Evolutionary conservation across 371 early-diverging fungal genomes (phyloP), one percentile per base, ranked within the genome.

Genomic region (Blastocladiella emersonii): DNA sequence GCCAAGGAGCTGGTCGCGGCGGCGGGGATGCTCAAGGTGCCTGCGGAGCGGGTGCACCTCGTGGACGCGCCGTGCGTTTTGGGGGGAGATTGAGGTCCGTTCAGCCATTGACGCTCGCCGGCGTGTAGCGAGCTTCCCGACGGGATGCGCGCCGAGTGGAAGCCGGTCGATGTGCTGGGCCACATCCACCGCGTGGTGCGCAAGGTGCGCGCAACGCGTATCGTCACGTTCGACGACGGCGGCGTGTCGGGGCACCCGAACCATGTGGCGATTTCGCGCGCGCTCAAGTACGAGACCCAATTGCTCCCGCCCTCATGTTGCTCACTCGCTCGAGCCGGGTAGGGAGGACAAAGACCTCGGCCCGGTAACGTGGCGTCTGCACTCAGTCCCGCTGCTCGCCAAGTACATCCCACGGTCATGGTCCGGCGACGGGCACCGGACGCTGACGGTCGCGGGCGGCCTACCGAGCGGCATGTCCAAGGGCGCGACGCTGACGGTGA

Each of bases 211-310:
- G 83, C 86, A 56, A 83, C 30, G 3, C 85, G 87, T 83, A 76
- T 98, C 34, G 78, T 95, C 51, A 98, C 96, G 0, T 99, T 98
- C 82, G 99, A 99, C 74, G 69, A 76, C 12, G 67, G 81, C 39
- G 99, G 99, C 12, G 85, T 98, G 48, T 91, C 93, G 45, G 89
- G 90, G 0, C 99, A 99, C 72, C 74, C 82, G 56, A 98, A 98
- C 76, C 99, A 99, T 72, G 84, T 85, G 60, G 85, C 93, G 3
- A 61, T 62, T 35, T n/a, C 56, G 37, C n/a, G 25, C 7, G 62
- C 62, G n/a, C 36, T 57, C 32, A n/a, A 27, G 61, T 61, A 61
- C 41, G 39, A 61, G 10, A 1, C 15, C 21, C 0, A 1, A 21
- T 1, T 55, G 8, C 25, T 25, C 27, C 39, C 21, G 21, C n/a